Evolutionary conservation across 345 rosid species (phyloP).

Genomic region (Geranium brycei): DNA sequence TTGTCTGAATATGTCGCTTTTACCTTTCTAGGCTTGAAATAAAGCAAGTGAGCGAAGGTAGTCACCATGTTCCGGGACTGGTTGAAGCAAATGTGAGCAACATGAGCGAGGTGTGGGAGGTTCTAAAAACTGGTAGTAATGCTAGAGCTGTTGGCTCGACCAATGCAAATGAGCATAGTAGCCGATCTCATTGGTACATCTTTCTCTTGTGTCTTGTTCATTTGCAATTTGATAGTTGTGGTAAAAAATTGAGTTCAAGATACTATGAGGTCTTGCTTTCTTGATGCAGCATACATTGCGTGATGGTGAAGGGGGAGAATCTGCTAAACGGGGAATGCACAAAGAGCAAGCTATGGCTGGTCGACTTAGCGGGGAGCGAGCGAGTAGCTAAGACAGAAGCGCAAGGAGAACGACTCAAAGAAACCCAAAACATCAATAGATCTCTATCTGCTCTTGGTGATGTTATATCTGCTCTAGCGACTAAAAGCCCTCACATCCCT

Average conservation of each 20-base stretch:
- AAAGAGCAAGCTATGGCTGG: constrained; percentile 91
- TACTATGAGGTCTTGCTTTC: constrained; percentile 1
- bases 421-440: constrained; percentile 88
- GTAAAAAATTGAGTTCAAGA: neutral
- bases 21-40: constrained; percentile 55
- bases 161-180: constrained; percentile 84
- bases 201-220: constrained; percentile 1
- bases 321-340: constrained; percentile 75
- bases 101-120: constrained; percentile 85
- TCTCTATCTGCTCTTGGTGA: constrained; percentile 97
- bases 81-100: constrained; percentile 72
- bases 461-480: constrained; percentile 89
- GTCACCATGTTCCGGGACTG: constrained; percentile 79
- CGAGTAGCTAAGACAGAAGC: constrained; percentile 90
- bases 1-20: neutral
- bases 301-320: constrained; percentile 83
- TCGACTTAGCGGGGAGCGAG: constrained; percentile 98
- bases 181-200: constrained; percentile 90
- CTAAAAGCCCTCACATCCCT: constrained; percentile 82
- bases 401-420: constrained; percentile 90
- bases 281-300: constrained; percentile 63
- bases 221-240: neutral
- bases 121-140: constrained; percentile 72
- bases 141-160: constrained; percentile 90
- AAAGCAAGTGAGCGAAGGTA: constrained; percentile 68